These are phyloP conservation scores for Zelopaecilomyces penicillatus DNA, from an alignment of 2,329 filamentous ascomycete species.

Conservation along the genomic window DNA sequence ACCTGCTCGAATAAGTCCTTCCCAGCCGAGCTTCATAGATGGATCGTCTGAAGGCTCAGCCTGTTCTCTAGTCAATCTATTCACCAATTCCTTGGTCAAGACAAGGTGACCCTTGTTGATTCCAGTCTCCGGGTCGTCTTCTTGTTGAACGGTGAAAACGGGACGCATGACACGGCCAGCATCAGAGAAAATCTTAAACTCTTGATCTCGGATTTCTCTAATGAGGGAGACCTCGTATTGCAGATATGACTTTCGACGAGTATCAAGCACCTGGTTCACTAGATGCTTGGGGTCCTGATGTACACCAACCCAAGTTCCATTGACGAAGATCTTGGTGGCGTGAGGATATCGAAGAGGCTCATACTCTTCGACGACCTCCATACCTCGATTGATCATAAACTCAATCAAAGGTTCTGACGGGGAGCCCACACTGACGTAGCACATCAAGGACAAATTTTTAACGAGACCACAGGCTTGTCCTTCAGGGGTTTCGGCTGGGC, in stretches of 20 bases:
- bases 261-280: conserved; percentile 66
- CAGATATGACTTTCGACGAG: conserved; percentile 74
- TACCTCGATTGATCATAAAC: conserved; percentile 91
- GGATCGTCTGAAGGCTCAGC: conserved; percentile 54
- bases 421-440: conserved; percentile 92
- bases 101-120: conserved; percentile 61
- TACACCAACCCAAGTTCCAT: conserved; percentile 96
- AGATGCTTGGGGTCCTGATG: conserved; percentile 83
- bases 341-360: conserved; percentile 77
- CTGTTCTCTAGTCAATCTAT: conserved; percentile 67
- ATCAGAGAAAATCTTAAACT: conserved; percentile 98
- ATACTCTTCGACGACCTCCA: conserved; percentile 96
- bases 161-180: conserved; percentile 91
- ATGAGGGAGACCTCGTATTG: conserved; percentile 91
- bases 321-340: conserved; percentile 96
- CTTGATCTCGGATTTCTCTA: conserved; percentile 89
- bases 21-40: conserved; percentile 70
- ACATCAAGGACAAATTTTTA: conserved; percentile 97
- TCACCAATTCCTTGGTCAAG: conserved; percentile 72
- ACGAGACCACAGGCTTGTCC: conserved; percentile 96
- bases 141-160: conserved; percentile 86
- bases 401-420: conserved; percentile 84
- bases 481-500: conserved; percentile 94
- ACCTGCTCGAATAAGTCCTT: conserved; percentile 72
- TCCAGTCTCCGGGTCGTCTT: conserved; percentile 60